These are phyloP conservation scores for Craspedostauros australis DNA, from an alignment of 108 stramenopile species.

Conservation along the genomic window DNA sequence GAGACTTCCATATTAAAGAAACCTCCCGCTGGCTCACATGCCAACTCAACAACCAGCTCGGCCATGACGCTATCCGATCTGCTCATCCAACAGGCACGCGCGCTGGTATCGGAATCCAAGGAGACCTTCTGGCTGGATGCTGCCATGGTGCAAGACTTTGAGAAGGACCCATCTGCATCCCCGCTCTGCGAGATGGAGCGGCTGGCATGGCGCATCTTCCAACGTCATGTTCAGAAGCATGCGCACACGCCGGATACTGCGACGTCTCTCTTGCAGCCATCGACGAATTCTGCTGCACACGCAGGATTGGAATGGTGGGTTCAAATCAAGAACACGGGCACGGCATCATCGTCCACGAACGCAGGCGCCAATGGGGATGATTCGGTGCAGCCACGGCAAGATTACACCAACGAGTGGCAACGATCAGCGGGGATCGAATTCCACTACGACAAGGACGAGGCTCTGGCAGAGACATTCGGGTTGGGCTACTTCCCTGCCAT, in stretches of 20 bases:
- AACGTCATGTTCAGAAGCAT: constrained; percentile 39
- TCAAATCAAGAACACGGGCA: constrained; percentile 53
- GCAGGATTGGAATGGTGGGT: constrained; percentile 84
- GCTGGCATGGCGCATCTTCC: constrained; percentile 53
- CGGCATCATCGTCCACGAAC: background rate
- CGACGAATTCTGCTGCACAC: background rate
- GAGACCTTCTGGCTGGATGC: constrained; percentile 75
- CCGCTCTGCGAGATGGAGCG: constrained; percentile 46
- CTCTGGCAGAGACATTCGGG: constrained; percentile 70
- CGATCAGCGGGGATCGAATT: constrained; percentile 59
- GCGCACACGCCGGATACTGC: no score
- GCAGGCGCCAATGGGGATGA: background rate
- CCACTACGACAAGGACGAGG: constrained; percentile 91
- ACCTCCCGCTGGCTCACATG: constrained; percentile 17
- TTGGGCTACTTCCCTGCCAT: constrained; percentile 76
- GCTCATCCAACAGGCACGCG: constrained; percentile 39
- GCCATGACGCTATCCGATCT: constrained; percentile 19
- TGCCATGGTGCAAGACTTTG: background rate
- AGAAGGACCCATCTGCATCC: background rate
- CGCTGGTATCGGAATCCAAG: constrained; percentile 39
- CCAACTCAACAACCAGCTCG: constrained; percentile 4
- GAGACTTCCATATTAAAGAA: constrained; percentile 6
- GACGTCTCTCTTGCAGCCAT: background rate
- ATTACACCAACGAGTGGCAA: constrained; percentile 1
- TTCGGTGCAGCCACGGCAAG: constrained; percentile 5